phyloP scores from a whole-genome alignment of 495 filamentous ascomycete species.

The Xylaria castorea region DNA sequence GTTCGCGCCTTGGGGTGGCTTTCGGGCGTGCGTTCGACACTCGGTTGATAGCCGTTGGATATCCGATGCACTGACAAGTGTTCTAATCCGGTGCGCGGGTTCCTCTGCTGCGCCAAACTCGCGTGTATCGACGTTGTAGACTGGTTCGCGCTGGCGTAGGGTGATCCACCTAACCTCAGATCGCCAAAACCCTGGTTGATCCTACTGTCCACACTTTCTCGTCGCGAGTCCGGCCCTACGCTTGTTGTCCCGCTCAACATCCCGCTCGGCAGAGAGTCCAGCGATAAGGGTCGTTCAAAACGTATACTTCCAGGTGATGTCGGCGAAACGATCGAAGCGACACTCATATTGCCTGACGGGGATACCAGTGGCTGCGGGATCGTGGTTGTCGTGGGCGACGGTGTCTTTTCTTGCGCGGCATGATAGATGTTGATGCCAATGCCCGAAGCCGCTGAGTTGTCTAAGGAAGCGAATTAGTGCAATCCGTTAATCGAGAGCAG shows the following conservation, averaged over 20 bases:
- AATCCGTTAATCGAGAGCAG: constrained; percentile 15
- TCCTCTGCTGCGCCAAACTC: constrained; percentile 58
- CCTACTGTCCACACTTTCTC: constrained; percentile 80
- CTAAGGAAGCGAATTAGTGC: constrained; percentile 39
- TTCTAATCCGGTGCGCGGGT: constrained; percentile 53
- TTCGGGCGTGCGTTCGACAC: constrained; percentile 59
- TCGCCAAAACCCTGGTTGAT: constrained; percentile 74
- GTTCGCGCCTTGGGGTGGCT: constrained; percentile 61
- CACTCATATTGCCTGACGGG: constrained; percentile 59
- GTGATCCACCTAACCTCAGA: constrained; percentile 69
- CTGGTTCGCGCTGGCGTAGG: constrained; percentile 77
- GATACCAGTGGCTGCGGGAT: constrained; percentile 55
- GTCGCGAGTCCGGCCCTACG: constrained; percentile 59
- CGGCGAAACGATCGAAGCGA: constrained; percentile 63
- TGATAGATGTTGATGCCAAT: constrained; percentile 53
- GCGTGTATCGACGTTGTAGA: constrained; percentile 75
- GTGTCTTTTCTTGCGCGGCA: constrained; percentile 58
- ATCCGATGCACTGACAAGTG: constrained; percentile 57
- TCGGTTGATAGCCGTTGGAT: constrained; percentile 69
- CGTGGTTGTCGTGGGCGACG: constrained; percentile 54
- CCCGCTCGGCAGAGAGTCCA: constrained; percentile 45
- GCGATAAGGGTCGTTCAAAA: constrained; percentile 53
- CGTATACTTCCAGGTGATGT: constrained; percentile 51
- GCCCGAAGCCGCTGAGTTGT: constrained; percentile 58
- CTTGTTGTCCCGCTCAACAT: constrained; percentile 32